These are phyloP conservation scores for Misopates orontium DNA, from an alignment of 257 asterid genomes.

Conservation along the genomic window DNA sequence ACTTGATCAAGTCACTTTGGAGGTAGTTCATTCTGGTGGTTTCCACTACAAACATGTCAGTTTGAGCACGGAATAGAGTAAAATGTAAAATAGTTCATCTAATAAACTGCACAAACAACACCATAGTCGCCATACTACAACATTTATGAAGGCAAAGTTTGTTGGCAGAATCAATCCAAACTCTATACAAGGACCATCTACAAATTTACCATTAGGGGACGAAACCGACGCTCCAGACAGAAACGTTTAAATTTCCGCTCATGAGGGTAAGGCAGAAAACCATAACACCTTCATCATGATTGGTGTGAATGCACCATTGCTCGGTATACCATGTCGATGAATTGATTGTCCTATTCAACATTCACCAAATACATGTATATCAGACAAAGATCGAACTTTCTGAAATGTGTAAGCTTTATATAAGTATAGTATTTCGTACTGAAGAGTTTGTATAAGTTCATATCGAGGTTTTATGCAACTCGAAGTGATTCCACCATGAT, in stretches of 20 bases:
- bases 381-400: neutral
- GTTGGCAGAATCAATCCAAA: slow-evolving; percentile 23
- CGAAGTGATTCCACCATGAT: too few species aligned
- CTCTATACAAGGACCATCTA: slow-evolving; percentile 37
- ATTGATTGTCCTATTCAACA: slow-evolving; percentile 65
- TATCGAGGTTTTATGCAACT: too few species aligned
- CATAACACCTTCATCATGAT: slow-evolving; percentile 36
- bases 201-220: slow-evolving; percentile 20
- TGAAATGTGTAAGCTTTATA: too few species aligned
- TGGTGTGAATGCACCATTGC: slow-evolving; percentile 76
- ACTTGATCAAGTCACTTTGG: neutral
- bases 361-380: slow-evolving; percentile 13
- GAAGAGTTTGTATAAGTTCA: too few species aligned
- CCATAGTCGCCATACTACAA: neutral
- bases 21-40: too few species aligned
- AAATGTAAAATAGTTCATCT: slow-evolving; percentile 1
- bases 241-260: slow-evolving; percentile 27
- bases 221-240: slow-evolving; percentile 30
- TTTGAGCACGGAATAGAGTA: neutral
- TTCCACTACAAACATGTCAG: neutral
- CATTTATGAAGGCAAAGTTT: slow-evolving; percentile 8
- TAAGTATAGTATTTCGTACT: too few species aligned
- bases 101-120: slow-evolving; percentile 1
- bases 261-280: slow-evolving; percentile 17
- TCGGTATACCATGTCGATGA: slow-evolving; percentile 77